Evolutionary conservation across 1,284 basidiomycete genomes (phyloP).

Genomic region (Cutaneotrichosporon cutaneum): DNA sequence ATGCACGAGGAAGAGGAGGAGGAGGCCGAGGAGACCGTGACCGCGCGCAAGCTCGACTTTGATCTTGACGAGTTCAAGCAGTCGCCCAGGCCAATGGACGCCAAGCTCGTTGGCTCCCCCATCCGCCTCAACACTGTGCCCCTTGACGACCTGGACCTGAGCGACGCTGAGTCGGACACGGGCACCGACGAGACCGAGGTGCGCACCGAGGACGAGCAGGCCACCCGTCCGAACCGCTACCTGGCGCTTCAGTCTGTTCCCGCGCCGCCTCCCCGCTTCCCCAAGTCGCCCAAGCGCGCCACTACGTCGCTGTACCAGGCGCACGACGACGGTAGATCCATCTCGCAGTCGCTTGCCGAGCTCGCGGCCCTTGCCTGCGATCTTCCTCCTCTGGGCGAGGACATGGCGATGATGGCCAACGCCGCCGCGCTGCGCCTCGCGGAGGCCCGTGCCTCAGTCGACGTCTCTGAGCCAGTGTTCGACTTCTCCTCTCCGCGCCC

Average conservation of each 20-base stretch:
- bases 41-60: slow-evolving; percentile 10
- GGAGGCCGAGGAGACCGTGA: background rate
- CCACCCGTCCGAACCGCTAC: background rate
- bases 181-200: slow-evolving; percentile 9
- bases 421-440: slow-evolving; percentile 14
- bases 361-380: slow-evolving; percentile 24
- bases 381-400: slow-evolving; percentile 20
- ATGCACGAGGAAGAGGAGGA: slow-evolving; percentile 24
- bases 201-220: slow-evolving; percentile 4
- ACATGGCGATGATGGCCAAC: slow-evolving; percentile 15
- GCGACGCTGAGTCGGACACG: slow-evolving; percentile 12
- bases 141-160: slow-evolving; percentile 16
- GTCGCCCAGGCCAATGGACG: background rate
- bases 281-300: slow-evolving; percentile 16
- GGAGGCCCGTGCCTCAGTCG: slow-evolving; percentile 12
- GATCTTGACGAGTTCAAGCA: slow-evolving; percentile 5
- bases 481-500: slow-evolving; percentile 4
- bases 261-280: background rate
- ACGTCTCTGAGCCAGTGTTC: background rate
- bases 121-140: slow-evolving; percentile 9
- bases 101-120: slow-evolving; percentile 4
- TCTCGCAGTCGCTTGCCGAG: slow-evolving; percentile 26
- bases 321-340: slow-evolving; percentile 24
- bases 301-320: slow-evolving; percentile 16
- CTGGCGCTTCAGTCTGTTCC: background rate